Base-by-base conservation (phyloP, 78 protist species). In the Capsaspora owczarzaki region DNA sequence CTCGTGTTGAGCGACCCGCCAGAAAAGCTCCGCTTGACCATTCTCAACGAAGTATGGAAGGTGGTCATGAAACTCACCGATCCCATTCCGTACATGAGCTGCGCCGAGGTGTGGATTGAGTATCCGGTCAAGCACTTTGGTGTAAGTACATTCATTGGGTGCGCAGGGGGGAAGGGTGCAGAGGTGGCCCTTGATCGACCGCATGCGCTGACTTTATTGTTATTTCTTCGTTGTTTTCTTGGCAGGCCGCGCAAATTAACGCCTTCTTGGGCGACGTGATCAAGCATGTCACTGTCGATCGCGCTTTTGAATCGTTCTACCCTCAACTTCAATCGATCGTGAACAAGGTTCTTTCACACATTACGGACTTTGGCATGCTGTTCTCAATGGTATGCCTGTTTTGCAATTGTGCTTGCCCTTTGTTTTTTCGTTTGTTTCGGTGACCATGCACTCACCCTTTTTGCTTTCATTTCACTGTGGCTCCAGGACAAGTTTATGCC, bases 61-160 rank as follows among this genome's bases (percentile, higher is more conserved):
- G 88, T 82, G 23, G 86, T 89, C 22, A 40, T 72, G 27, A 41
- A 72, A 40, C 75, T 89, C 71, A 85, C 76, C 61, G 79, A 89
- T 31, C 83, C 89, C 19, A 80, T 70, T 35, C 88, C 82, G 47
- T 90, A 83, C 63, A 77, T 90, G 33, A 29, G 61, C 10, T 85
- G 89, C 25, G 90, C 94, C 33, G 92, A 89, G 43, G 90, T 87
- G 27, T 90, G 80, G 46, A 90, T 90, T 44, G 94, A 89, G 79
- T 87, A 84, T 51, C 86, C 89, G 38, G 79, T 85, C 80, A 90
- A 87, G 82, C 87, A 90, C 81, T 89, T 89, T 63, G 12, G 83
- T n/a, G 82, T 89, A 46, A n/a, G 82, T 86, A 49, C 44, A 16
- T 76, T 76, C 33, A 33, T 38, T 12, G 47, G 19, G 44, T 49